A percentile compares a stretch with the other conserved stretches of the same genome.
These are phyloP conservation scores for Kodamaea nitidulidarum DNA, from an alignment of 805 yeast genomes.

Conservation along the genomic window DNA sequence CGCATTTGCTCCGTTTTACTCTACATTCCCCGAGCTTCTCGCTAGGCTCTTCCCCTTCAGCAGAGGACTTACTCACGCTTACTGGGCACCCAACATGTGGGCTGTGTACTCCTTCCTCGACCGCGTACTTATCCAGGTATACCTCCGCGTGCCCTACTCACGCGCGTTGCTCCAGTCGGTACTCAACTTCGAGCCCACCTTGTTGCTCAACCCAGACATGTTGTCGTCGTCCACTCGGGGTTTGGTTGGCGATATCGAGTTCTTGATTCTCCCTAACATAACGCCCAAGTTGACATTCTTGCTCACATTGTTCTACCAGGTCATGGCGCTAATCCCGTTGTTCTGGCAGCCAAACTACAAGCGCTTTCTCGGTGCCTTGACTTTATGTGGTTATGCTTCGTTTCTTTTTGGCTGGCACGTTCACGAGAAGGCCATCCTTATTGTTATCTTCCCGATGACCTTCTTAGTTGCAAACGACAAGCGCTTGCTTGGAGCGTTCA, in stretches of 20 bases:
- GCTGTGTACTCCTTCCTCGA: conserved; percentile 86
- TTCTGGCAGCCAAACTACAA: conserved; percentile 65
- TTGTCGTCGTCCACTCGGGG: conserved; percentile 63
- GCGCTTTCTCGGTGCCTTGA: conserved; percentile 77
- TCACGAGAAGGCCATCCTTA: conserved; percentile 93
- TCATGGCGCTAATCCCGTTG: conserved; percentile 71
- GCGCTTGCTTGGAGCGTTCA: conserved; percentile 66
- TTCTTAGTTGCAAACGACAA: conserved; percentile 70
- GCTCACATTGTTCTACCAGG: conserved; percentile 80
- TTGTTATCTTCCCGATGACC: conserved; percentile 83
- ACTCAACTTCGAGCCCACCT: conserved; percentile 44
- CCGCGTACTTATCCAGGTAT: conserved; percentile 53
- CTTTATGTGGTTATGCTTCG: conserved; percentile 87
- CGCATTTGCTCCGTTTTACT: conserved; percentile 78
- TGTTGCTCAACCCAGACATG: conserved; percentile 30
- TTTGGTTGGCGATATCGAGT: conserved; percentile 84
- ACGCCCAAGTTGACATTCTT: conserved; percentile 73
- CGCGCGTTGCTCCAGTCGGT: conserved; percentile 26
- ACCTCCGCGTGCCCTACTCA: conserved; percentile 31
- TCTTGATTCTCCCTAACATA: conserved; percentile 75
- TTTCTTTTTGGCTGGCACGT: conserved; percentile 98
- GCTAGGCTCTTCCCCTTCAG: conserved; percentile 85
- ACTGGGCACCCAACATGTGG: conserved; percentile 99
- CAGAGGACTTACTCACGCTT: conserved; percentile 93
- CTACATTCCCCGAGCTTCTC: conserved; percentile 60